Evolutionary conservation across 2,329 filamentous ascomycete genomes (phyloP), one percentile per base, ranked within the genome.

Genomic region (Chaetomium olivaceum): DNA sequence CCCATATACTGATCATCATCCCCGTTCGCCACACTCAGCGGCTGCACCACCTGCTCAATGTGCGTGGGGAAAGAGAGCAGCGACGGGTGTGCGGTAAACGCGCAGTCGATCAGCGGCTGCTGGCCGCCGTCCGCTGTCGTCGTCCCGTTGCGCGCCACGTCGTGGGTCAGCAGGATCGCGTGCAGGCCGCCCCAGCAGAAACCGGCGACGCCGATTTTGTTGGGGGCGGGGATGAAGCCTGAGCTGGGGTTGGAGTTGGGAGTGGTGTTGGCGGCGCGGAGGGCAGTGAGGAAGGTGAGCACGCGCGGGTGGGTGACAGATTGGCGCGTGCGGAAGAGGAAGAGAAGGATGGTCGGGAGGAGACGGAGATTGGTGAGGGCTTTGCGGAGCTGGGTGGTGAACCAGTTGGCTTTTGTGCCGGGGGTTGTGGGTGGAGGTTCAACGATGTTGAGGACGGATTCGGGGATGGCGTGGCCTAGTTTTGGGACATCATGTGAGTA

Each of bases 101-200:
- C 78, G 23, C 76, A 79, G 69, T 82, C 77, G 36, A 82, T 74
- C 23, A 83, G 72, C 1, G 68, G 62, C 7, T 36, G 11, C 33
- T 12, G 33, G 33, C 33, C 27, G 27, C 27, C 27, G 3, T 29
- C 27, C 6, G 27, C 27, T 29, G 33, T 9, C 33, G 31, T 33
- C 8, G 33, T 36, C 33, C 39, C 16, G 29, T 69, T 69, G 3
- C 59, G 46, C 25, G 72, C 70, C 2, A 64, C 52, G 60, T 79
- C 76, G 36, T 77, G 74, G 11, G 76, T 74, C 7, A 84, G 76
- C 21, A 76, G 70, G 23, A 82, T 71, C 1, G 79, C 73, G 66
- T 83, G 78, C 60, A 78, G 77, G 7, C 81, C 83, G 16, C 83
- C 83, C 82, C 83, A 85, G 76, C 82, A 85, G 74, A 83, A 85